These are phyloP conservation scores for Cercospora sp. DNA, from an alignment of 2,329 filamentous ascomycete genomes.

Conservation along the genomic window DNA sequence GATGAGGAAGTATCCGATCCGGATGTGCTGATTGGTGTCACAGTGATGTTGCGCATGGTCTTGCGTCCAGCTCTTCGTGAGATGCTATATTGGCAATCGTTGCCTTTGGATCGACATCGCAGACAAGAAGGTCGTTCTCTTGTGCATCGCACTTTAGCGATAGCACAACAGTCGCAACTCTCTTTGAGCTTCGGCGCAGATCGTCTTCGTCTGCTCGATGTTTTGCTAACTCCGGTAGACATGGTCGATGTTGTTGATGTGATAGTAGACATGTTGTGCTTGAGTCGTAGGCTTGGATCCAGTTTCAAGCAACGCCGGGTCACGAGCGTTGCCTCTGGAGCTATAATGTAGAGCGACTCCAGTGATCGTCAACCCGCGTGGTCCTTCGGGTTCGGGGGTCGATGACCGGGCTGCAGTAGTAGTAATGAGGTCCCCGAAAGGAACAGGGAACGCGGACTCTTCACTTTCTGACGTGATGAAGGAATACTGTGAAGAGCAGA, in stretches of 20 bases:
- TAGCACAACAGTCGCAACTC: slow-evolving; percentile 26
- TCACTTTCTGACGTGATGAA: neutral
- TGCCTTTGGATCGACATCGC: slow-evolving; percentile 26
- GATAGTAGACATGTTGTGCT: neutral
- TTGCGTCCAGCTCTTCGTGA: slow-evolving; percentile 29
- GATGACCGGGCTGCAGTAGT: neutral
- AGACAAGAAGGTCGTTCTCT: slow-evolving; percentile 29
- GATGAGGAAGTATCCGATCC: slow-evolving; percentile 11
- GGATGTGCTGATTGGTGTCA: slow-evolving; percentile 3
- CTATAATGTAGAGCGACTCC: neutral
- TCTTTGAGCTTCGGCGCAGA: slow-evolving; percentile 24
- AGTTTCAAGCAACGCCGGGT: neutral
- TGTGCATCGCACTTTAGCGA: slow-evolving; percentile 26
- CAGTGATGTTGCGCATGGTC: slow-evolving; percentile 13
- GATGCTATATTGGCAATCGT: slow-evolving; percentile 28
- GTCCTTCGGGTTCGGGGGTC: neutral
- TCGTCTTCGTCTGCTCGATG: slow-evolving; percentile 12
- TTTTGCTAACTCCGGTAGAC: neutral
- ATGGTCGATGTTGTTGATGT: neutral
- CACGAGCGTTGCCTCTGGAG: neutral
- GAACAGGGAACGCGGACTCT: neutral
- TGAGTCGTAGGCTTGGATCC: neutral
- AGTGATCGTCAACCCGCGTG: neutral
- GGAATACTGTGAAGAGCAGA: neutral
- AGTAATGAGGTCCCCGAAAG: slow-evolving; percentile 4